These are phyloP conservation scores for Penicillium sp. DNA, from an alignment of 2,329 filamentous ascomycete species.

Conservation along the genomic window DNA sequence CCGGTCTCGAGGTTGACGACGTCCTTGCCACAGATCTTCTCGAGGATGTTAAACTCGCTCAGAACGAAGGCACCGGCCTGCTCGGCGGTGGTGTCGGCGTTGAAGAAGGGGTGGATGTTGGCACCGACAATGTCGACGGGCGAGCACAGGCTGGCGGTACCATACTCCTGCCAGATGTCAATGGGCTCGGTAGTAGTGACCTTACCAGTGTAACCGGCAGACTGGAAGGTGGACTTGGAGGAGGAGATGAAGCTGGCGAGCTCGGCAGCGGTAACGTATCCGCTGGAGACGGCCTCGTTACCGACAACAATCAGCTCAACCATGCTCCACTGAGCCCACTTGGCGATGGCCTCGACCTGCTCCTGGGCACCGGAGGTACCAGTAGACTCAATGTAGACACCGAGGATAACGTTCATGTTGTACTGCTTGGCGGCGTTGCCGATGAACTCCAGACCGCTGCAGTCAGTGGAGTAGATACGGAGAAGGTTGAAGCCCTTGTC, in stretches of 20 bases:
- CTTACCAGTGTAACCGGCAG: conserved; percentile 69
- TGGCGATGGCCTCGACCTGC: conserved; percentile 72
- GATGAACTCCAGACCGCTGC: conserved; percentile 74
- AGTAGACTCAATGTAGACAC: conserved; percentile 75
- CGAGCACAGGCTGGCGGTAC: conserved; percentile 60
- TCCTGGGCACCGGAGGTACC: conserved; percentile 64
- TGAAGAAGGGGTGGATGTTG: conserved; percentile 97
- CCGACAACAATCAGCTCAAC: conserved; percentile 82
- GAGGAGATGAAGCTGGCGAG: conserved; percentile 71
- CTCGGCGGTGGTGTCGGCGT: conserved; percentile 62
- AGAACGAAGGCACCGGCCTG: conserved; percentile 75
- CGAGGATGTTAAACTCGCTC: conserved; percentile 70
- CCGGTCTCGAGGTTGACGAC: conserved; percentile 87
- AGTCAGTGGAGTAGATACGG: conserved; percentile 92
- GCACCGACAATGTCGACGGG: conserved; percentile 76
- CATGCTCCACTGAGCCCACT: conserved; percentile 72
- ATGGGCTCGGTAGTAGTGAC: conserved; percentile 87
- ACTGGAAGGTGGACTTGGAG: conserved; percentile 63
- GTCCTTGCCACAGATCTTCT: conserved; percentile 69
- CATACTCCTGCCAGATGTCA: conserved; percentile 69
- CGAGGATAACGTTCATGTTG: conserved; percentile 78
- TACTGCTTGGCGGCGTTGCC: conserved; percentile 66
- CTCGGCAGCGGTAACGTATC: conserved; percentile 62
- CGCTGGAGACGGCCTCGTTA: conserved; percentile 86
- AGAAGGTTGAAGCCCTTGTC: conserved; percentile 66